phyloP scores from a whole-genome alignment of 208 protist genomes.

The Trypanosomatidae sp. region DNA sequence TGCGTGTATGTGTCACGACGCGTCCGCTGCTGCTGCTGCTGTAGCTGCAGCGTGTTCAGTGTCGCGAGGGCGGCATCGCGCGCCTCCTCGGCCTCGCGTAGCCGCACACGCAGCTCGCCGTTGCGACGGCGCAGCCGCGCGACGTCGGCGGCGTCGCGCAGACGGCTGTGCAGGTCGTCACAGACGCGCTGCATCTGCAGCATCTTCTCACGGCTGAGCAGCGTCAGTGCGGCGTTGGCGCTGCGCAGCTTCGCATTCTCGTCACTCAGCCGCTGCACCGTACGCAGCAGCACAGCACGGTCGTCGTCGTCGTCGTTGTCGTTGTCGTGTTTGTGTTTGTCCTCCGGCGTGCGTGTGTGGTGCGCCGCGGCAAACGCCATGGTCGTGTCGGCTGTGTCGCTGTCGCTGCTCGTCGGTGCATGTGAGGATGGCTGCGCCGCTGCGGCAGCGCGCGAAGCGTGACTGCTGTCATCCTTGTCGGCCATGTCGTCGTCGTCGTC shows the following conservation, averaged over 20 bases:
- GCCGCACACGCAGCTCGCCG: constrained; percentile 17
- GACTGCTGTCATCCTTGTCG: background rate
- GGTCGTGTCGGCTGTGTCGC: background rate
- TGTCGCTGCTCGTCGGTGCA: background rate
- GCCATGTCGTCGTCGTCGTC: background rate
- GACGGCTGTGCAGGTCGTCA: constrained; percentile 44
- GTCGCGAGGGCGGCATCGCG: constrained; percentile 14
- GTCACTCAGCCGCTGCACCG: background rate
- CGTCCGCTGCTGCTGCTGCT: background rate
- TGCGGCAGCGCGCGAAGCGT: too few relatives aligned
- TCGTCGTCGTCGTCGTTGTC: background rate
- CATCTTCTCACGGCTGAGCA: constrained; percentile 71
- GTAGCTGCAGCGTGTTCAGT: constrained; percentile 4
- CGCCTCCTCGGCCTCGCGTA: constrained; percentile 24
- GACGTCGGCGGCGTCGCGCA: constrained; percentile 19
- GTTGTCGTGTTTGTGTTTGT: background rate
- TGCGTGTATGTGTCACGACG: constrained; percentile 5
- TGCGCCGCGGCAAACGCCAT: background rate
- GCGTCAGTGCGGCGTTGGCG: constrained; percentile 46
- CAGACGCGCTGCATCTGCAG: constrained; percentile 73
- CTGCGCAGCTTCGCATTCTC: constrained; percentile 46
- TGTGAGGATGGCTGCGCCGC: background rate
- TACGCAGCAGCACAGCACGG: constrained; percentile 7
- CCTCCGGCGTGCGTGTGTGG: background rate
- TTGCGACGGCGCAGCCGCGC: constrained; percentile 33